These are phyloP conservation scores for Tetraselmis chui DNA, from an alignment of 139 green algal genomes.

Conservation along the genomic window DNA sequence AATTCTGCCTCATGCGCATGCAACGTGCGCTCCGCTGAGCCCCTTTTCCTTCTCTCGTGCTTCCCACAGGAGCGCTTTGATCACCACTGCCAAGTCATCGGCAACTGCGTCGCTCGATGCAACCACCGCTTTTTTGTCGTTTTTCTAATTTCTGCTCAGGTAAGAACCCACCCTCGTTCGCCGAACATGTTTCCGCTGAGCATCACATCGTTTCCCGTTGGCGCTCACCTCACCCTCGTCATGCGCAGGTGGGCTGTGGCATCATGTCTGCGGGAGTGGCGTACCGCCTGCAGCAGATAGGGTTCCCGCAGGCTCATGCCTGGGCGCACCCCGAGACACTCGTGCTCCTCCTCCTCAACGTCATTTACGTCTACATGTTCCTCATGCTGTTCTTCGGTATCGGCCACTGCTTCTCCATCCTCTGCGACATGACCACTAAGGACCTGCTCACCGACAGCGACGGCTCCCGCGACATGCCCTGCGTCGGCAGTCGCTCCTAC, in stretches of 20 bases:
- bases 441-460: constrained; percentile 19
- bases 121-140: constrained; percentile 73
- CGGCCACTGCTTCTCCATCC: constrained; percentile 28
- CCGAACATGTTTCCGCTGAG: constrained; percentile 1
- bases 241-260: constrained; percentile 19
- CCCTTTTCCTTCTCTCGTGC: no score
- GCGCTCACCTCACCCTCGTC: no score
- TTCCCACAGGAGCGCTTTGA: constrained; percentile 54
- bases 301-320: constrained; percentile 9
- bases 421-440: constrained; percentile 29
- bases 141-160: constrained; percentile 34
- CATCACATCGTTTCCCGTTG: no score
- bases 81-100: constrained; percentile 69
- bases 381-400: constrained; percentile 47
- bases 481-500: constrained; percentile 22
- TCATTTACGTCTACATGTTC: constrained; percentile 35
- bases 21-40: no score
- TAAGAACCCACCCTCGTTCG: neutral
- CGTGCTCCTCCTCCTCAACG: constrained; percentile 36
- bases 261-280: constrained; percentile 14
- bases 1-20: no score
- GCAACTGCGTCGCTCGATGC: constrained; percentile 53
- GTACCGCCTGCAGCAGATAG: constrained; percentile 19
- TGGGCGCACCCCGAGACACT: constrained; percentile 33
- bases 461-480: constrained; percentile 21